Percentiles rank a stretch among this genome's conserved stretches.
Conservation (phyloP, 1,284 basidiomycete species). For the Microbotryum lychnidis-dioicae region DNA sequence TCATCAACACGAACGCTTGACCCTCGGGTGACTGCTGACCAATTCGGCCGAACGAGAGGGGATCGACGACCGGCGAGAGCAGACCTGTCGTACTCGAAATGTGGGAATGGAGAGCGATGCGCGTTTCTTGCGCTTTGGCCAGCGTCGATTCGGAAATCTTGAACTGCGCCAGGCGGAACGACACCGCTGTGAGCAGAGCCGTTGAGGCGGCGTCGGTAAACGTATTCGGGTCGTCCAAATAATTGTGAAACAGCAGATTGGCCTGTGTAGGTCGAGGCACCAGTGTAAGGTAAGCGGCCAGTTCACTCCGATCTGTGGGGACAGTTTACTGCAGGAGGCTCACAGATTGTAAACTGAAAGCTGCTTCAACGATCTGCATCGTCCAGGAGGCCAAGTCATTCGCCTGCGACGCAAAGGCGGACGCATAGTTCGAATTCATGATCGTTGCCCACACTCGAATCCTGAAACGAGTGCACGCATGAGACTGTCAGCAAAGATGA, state of each 20-base stretch:
- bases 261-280: slow-evolving; percentile 9
- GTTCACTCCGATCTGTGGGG: not conserved
- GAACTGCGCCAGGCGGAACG: slow-evolving; percentile 59
- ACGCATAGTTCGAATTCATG: slow-evolving; percentile 51
- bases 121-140: slow-evolving; percentile 19
- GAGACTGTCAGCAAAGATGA: not conserved
- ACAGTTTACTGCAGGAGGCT: not conserved
- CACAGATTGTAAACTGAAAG: slow-evolving; percentile 9
- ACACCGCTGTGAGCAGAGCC: slow-evolving; percentile 64
- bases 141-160: slow-evolving; percentile 34
- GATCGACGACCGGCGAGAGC: slow-evolving; percentile 64
- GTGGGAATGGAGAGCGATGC: slow-evolving; percentile 23
- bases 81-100: slow-evolving; percentile 49
- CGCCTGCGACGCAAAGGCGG: slow-evolving; percentile 50
- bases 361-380: slow-evolving; percentile 4
- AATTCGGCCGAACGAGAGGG: slow-evolving; percentile 47
- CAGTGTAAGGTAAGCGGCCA: not conserved
- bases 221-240: slow-evolving; percentile 54
- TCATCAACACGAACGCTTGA: slow-evolving; percentile 60
- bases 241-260: slow-evolving; percentile 55
- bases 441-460: slow-evolving; percentile 68
- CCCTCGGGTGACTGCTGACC: slow-evolving; percentile 48
- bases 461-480: slow-evolving; percentile 21
- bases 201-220: slow-evolving; percentile 71
- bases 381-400: slow-evolving; percentile 53